Evolutionary conservation across 176 grass and related monocot genomes (phyloP), one percentile per base, ranked within the genome.

Genomic region (Thalia dealbata): DNA sequence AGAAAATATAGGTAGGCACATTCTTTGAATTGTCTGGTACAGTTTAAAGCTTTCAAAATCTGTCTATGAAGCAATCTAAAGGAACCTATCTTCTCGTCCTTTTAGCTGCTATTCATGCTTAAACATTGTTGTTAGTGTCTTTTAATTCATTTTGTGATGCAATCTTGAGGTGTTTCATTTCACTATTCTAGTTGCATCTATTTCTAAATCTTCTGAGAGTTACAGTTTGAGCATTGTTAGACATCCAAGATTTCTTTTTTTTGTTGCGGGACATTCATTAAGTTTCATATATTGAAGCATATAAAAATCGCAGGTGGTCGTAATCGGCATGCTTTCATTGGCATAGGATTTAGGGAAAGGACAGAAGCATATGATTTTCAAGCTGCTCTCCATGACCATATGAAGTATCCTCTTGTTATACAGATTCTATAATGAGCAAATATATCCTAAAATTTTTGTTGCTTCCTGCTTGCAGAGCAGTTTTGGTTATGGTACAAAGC

Each of bases 331-430:
- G 93, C 93, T 63, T 96, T 90, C 76, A 92, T 96, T 67, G 93
- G 93, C 62, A 81, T 96, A 80, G 95, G 95, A 67, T 99, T 99
- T 83, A 88, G 95, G 15, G 95, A 99, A 91, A 99, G 95, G 75
- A 65, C 90, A 76, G 65, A 99, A 91, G 95, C 95, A 81, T 99
- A 99, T 79, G 95, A 99, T 61, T 99, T 99, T 80, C 95, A 99
- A 85, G 95, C 95, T 86, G 87, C 95, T 82, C 85, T 96, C 58
- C 87, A 96, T 82, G 93, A 96, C 74, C 89, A 96, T 64, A 96
- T 96, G 89, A 92, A 96, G 93, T 96, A 96, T 87, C 80, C 89
- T 80, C 84, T 25, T 72, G 21, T 67, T 44, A 69, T 45, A 29
- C 35, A 42, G 21, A 63, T 28, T 13, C 0, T 28, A 28, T 63